phyloP scores from a whole-genome alignment of 345 rosid genomes.

The Citrus medica region DNA sequence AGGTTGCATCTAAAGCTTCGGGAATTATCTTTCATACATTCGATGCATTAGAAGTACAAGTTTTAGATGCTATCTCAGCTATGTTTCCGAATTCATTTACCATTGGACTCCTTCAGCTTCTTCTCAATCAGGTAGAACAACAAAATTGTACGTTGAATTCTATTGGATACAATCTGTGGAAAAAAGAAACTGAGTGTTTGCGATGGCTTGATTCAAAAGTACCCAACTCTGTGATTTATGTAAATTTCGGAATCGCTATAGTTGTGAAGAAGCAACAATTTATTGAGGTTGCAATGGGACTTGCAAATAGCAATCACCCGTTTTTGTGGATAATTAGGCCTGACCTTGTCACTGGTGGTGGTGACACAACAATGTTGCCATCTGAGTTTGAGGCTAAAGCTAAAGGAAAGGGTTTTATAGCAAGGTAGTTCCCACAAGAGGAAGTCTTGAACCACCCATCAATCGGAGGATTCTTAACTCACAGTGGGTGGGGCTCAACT shows the following conservation, averaged over 20 bases:
- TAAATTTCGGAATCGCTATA: slow-evolving; percentile 2
- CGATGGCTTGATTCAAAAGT: not conserved
- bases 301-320: not conserved
- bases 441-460: not conserved
- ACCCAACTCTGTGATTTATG: slow-evolving; percentile 5
- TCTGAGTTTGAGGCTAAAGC: not conserved
- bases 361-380: not conserved
- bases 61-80: not conserved
- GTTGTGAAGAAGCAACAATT: not conserved
- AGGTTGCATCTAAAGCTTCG: not conserved
- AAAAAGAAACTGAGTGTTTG: slow-evolving; percentile 11
- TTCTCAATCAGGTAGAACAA: not conserved
- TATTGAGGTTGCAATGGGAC: not conserved
- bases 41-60: not conserved
- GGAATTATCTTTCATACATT: not conserved
- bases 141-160: not conserved
- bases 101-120: not conserved
- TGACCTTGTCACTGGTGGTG: not conserved
- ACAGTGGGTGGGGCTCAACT: not conserved
- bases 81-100: not conserved
- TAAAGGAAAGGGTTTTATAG: not conserved
- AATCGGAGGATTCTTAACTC: not conserved
- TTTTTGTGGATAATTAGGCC: not conserved
- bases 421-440: not conserved
- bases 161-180: not conserved